Conservation (phyloP, 306 rosid species). For the Calophaca sinica region DNA sequence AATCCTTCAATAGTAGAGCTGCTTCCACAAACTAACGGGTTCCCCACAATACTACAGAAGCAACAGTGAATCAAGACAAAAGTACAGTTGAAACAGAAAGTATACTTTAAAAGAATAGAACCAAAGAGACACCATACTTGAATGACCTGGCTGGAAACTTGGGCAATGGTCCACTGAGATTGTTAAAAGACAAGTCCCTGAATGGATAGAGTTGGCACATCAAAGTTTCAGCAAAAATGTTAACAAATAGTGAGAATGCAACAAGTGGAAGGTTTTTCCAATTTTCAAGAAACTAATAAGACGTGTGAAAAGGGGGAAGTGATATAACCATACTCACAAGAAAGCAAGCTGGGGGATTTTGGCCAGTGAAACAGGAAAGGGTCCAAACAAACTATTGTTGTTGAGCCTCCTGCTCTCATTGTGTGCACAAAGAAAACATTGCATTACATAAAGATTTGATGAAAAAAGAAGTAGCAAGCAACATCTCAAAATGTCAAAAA, state of each 20-base stretch:
- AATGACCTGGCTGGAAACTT: conserved; percentile 89
- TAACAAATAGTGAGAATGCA: conserved; percentile 31
- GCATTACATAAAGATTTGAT: not conserved
- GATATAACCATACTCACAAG: conserved; percentile 82
- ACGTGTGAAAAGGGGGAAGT: conserved; percentile 36
- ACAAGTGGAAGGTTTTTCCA: conserved; percentile 42
- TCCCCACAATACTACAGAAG: conserved; percentile 75
- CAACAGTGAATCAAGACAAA: conserved; percentile 47
- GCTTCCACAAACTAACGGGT: conserved; percentile 84
- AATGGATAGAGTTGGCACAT: conserved; percentile 39
- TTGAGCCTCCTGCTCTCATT: conserved; percentile 84
- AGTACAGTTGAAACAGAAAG: conserved; percentile 40
- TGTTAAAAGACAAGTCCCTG: conserved; percentile 98
- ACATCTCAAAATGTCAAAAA: conserved; percentile 28
- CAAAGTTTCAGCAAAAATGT: conserved; percentile 27
- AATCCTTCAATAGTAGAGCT: conserved; percentile 72
- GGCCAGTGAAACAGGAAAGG: conserved; percentile 78
- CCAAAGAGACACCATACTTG: conserved; percentile 62
- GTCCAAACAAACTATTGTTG: conserved; percentile 91
- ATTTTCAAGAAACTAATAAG: conserved; percentile 45
- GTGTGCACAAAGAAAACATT: conserved; percentile 48
- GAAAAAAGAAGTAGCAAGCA: not conserved
- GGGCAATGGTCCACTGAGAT: conserved; percentile 95
- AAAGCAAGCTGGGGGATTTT: conserved; percentile 89
- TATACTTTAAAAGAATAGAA: conserved; percentile 18